Evolutionary conservation across 164 flowering plant species (phyloP).

Genomic region (Magnolia changhungtana): DNA sequence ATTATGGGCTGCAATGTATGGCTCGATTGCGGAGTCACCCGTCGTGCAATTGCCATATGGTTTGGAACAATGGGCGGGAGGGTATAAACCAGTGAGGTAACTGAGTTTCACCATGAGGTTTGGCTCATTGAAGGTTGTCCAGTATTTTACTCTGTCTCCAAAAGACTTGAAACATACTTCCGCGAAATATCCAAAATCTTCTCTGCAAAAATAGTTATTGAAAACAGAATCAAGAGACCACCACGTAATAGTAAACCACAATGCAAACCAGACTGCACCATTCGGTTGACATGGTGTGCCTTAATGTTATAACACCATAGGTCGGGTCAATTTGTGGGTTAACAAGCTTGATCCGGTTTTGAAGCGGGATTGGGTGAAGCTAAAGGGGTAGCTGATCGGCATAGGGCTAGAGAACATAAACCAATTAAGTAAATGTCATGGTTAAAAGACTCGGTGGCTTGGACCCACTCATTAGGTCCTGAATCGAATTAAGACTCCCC

Average conservation of each 20-base stretch:
- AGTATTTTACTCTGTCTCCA: constrained; percentile 13
- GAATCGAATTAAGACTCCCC: too few species aligned
- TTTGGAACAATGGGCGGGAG: constrained; percentile 8
- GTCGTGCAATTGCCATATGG: constrained; percentile 1
- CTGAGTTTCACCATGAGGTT: background rate
- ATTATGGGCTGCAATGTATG: constrained; percentile 12
- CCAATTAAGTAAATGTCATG: too few species aligned
- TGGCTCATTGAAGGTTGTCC: constrained; percentile 12
- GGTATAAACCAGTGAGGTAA: constrained; percentile 4
- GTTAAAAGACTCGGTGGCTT: too few species aligned
- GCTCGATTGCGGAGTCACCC: constrained; percentile 6
- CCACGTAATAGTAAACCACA: background rate
- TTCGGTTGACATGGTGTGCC: too few species aligned
- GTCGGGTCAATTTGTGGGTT: too few species aligned
- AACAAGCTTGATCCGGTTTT: too few species aligned
- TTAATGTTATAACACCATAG: too few species aligned
- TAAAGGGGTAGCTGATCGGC: too few species aligned
- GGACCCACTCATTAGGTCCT: too few species aligned
- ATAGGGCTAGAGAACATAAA: too few species aligned
- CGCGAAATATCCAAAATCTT: constrained; percentile 10
- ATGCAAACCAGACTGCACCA: background rate
- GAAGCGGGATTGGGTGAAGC: too few species aligned
- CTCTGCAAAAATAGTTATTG: background rate
- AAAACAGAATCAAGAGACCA: background rate
- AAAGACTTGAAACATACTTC: constrained; percentile 10